Evolutionary conservation across 345 rosid species (phyloP).

Genomic region (Xanthoceras sorbifolium): DNA sequence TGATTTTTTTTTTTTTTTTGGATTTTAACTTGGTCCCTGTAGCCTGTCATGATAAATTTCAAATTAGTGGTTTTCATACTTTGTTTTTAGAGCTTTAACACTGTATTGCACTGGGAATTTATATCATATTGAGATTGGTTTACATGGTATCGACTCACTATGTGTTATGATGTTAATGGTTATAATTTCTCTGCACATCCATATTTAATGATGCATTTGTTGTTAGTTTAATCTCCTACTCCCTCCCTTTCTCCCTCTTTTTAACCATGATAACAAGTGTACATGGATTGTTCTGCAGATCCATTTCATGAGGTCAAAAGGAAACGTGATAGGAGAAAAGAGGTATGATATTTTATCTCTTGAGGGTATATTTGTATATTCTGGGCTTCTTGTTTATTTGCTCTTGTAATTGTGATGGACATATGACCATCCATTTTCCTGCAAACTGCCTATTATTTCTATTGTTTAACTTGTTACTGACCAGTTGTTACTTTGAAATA

Average conservation of each 20-base stretch:
- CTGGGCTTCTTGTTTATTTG: not conserved
- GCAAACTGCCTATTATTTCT: not conserved
- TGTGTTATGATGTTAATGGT: not conserved
- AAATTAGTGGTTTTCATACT: constrained; percentile 3
- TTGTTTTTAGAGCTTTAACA: constrained; percentile 15
- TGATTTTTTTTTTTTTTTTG: constrained; percentile 14
- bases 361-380: not conserved
- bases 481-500: not conserved
- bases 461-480: not conserved
- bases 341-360: constrained; percentile 42
- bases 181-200: not conserved
- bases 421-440: not conserved
- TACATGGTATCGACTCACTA: not conserved
- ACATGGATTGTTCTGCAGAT: constrained; percentile 52
- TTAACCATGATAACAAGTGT: constrained; percentile 23
- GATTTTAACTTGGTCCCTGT: not conserved
- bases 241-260: not conserved
- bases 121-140: not conserved
- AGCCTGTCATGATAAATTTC: constrained; percentile 5
- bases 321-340: constrained; percentile 78
- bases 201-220: not conserved
- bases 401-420: not conserved
- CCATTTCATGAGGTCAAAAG: constrained; percentile 87
- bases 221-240: not conserved
- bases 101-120: not conserved